phyloP scores from a whole-genome alignment of 2,329 filamentous ascomycete species.

The Paecilomyces fulvus region DNA sequence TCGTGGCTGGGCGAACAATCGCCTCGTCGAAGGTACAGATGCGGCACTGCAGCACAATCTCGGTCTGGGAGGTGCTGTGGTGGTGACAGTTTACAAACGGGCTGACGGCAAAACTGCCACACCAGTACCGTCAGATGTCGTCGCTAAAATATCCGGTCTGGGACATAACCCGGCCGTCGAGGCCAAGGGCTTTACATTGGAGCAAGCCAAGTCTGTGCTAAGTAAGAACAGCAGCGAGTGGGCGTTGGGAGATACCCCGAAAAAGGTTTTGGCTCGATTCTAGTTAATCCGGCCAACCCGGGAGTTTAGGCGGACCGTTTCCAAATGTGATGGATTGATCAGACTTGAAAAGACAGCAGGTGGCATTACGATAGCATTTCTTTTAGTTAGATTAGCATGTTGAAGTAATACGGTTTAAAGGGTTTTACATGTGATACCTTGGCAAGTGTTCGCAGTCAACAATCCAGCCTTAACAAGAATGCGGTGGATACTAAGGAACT shows the following conservation, averaged over 20 bases:
- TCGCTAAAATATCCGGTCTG: constrained; percentile 59
- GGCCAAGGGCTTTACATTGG: constrained; percentile 78
- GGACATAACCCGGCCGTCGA: constrained; percentile 90
- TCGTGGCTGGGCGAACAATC: constrained; percentile 91
- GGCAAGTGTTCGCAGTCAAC: neutral
- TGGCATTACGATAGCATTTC: neutral
- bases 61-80: constrained; percentile 80
- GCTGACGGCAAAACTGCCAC: constrained; percentile 63
- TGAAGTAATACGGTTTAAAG: neutral
- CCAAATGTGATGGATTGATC: neutral
- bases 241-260: constrained; percentile 67
- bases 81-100: constrained; percentile 81
- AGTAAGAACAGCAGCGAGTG: constrained; percentile 63
- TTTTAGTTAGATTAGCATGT: neutral
- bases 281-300: constrained; percentile 11
- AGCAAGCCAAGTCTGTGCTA: constrained; percentile 60
- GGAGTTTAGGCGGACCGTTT: neutral
- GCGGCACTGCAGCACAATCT: constrained; percentile 86
- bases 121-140: constrained; percentile 51
- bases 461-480: neutral
- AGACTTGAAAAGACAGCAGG: neutral
- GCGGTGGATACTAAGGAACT: too few relatives aligned
- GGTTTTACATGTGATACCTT: neutral
- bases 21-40: constrained; percentile 58
- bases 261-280: constrained; percentile 66